A percentile compares a stretch with the other conserved stretches of the same genome.
Conservation (phyloP, 2,329 filamentous ascomycete genomes). For the Hymenoscyphus occultus region DNA sequence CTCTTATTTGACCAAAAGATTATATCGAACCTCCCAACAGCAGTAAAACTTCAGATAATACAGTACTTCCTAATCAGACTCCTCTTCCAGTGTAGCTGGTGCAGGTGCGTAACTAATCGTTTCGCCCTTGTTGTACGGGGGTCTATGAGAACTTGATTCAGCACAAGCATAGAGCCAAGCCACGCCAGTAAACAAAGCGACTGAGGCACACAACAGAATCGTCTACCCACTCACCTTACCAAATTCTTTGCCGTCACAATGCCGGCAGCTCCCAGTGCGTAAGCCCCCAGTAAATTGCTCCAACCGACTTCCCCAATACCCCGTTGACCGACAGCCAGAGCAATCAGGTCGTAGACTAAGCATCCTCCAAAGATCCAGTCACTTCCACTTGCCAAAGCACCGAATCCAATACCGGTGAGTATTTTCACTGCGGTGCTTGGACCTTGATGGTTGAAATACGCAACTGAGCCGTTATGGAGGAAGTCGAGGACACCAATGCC, state of each 20-base stretch:
- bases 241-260: slow-evolving; percentile 53
- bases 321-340: slow-evolving; percentile 51
- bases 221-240: slow-evolving; percentile 45
- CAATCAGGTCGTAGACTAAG: slow-evolving; percentile 56
- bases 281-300: slow-evolving; percentile 50
- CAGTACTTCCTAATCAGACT: not conserved
- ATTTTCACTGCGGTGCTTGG: slow-evolving; percentile 48
- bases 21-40: too few relatives aligned
- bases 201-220: not conserved
- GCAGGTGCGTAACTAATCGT: not conserved
- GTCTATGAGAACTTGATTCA: slow-evolving; percentile 4
- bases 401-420: slow-evolving; percentile 53
- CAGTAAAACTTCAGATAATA: too few relatives aligned
- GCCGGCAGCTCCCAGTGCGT: slow-evolving; percentile 49
- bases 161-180: not conserved
- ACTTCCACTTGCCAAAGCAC: slow-evolving; percentile 45
- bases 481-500: slow-evolving; percentile 59
- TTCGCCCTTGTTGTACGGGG: slow-evolving; percentile 6
- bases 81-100: slow-evolving; percentile 1
- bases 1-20: too few relatives aligned
- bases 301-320: slow-evolving; percentile 43
- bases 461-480: slow-evolving; percentile 55
- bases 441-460: slow-evolving; percentile 49
- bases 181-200: not conserved
- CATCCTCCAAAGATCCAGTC: slow-evolving; percentile 61